Conservation (phyloP, 768 basidiomycete genomes). For the Phylloporus sp. region DNA sequence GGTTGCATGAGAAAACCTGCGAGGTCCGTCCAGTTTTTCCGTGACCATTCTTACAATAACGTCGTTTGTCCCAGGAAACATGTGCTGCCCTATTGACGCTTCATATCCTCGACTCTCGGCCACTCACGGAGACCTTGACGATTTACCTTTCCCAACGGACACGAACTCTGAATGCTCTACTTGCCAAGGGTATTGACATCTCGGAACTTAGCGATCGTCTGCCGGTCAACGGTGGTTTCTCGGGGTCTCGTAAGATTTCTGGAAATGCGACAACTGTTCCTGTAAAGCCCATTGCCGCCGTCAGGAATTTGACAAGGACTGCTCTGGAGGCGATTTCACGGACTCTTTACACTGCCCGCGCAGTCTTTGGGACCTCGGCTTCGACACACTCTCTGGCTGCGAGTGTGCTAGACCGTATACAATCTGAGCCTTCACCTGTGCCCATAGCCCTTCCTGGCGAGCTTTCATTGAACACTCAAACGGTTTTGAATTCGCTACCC, state of each 20-base stretch:
- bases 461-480: slow-evolving; percentile 60
- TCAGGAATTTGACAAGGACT: slow-evolving; percentile 48
- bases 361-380: slow-evolving; percentile 46
- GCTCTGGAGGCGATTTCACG: slow-evolving; percentile 52
- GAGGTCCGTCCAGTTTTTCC: slow-evolving; percentile 38
- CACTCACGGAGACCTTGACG: slow-evolving; percentile 65
- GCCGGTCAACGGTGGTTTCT: slow-evolving; percentile 34
- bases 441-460: slow-evolving; percentile 40
- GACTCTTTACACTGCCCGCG: slow-evolving; percentile 54
- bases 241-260: slow-evolving; percentile 11
- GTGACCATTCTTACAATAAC: background rate
- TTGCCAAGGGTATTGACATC: slow-evolving; percentile 32
- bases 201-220: slow-evolving; percentile 29
- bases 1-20: slow-evolving; percentile 49
- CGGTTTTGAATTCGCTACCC: slow-evolving; percentile 65
- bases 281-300: slow-evolving; percentile 40
- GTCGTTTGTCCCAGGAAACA: slow-evolving; percentile 43
- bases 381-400: slow-evolving; percentile 45
- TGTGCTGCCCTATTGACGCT: slow-evolving; percentile 79
- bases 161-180: slow-evolving; percentile 46
- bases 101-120: slow-evolving; percentile 84
- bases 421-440: slow-evolving; percentile 40
- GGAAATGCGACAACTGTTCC: slow-evolving; percentile 6
- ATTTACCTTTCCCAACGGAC: slow-evolving; percentile 69
- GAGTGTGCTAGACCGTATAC: slow-evolving; percentile 56